phyloP scores from a whole-genome alignment of 106 monocot species.

The Triglochin maritima region DNA sequence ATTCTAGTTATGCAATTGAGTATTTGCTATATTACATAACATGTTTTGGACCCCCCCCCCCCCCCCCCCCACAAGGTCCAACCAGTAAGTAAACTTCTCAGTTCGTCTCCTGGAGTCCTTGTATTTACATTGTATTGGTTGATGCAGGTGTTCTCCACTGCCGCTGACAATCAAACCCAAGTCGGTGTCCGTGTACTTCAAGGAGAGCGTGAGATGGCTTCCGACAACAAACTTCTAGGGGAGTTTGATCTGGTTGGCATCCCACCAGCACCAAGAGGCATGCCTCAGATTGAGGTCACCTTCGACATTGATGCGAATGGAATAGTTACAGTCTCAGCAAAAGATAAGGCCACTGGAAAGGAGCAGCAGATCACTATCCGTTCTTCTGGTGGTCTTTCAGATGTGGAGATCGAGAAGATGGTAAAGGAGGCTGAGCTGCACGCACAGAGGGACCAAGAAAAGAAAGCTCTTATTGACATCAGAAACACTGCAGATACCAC shows the following conservation, averaged over 20 bases:
- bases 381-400: constrained; percentile 10
- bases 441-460: constrained; percentile 8
- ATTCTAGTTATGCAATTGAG: no score
- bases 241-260: constrained; percentile 10
- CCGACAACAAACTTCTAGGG: constrained; percentile 11
- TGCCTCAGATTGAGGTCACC: constrained; percentile 11
- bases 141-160: constrained; percentile 7
- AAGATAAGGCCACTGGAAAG: constrained; percentile 9
- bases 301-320: constrained; percentile 14
- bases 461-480: constrained; percentile 10
- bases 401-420: constrained; percentile 8
- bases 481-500: constrained; percentile 8
- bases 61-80: no score
- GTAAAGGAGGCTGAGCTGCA: constrained; percentile 12
- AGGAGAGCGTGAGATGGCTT: constrained; percentile 11
- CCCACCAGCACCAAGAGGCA: constrained; percentile 5
- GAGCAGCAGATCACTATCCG: constrained; percentile 10
- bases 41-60: no score
- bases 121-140: background rate
- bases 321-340: constrained; percentile 8
- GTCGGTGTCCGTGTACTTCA: constrained; percentile 10
- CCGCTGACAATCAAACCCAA: constrained; percentile 10
- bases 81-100: no score
- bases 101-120: background rate
- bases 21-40: no score